Evolutionary conservation across 306 rosid species (phyloP).

Genomic region (Urtica urens): DNA sequence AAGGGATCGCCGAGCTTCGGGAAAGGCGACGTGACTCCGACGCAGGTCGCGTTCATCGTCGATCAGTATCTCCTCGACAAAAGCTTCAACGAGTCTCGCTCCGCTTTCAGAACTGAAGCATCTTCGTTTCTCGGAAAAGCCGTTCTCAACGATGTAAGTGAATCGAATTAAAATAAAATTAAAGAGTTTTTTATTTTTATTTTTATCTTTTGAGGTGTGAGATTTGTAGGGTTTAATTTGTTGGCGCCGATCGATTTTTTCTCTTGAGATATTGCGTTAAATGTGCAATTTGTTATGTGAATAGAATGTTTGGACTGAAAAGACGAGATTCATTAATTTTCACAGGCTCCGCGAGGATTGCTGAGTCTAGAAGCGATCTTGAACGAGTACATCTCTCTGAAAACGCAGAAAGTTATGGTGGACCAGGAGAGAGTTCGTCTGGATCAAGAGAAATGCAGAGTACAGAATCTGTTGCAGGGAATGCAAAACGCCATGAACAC

Average conservation of each 20-base stretch:
- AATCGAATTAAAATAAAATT: not conserved
- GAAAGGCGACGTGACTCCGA: constrained; percentile 53
- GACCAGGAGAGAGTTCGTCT: constrained; percentile 45
- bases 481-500: constrained; percentile 45
- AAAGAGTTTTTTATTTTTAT: too few species aligned
- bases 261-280: too few species aligned
- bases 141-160: constrained; percentile 44
- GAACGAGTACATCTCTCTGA: constrained; percentile 60
- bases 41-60: constrained; percentile 75
- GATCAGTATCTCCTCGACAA: constrained; percentile 62
- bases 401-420: constrained; percentile 53
- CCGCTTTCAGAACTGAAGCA: constrained; percentile 53
- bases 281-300: too few species aligned
- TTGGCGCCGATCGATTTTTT: too few species aligned
- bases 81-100: constrained; percentile 41
- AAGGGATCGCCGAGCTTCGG: constrained; percentile 30
- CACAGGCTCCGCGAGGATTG: constrained; percentile 54
- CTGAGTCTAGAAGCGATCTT: constrained; percentile 50
- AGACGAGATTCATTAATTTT: not conserved
- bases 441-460: constrained; percentile 53
- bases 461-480: constrained; percentile 47
- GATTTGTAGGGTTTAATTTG: too few species aligned
- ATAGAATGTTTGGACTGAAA: too few species aligned
- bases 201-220: too few species aligned
- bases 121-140: constrained; percentile 57